Evolutionary conservation across 176 grass and related monocot genomes (phyloP).

Genomic region (Dactylis glomerata): DNA sequence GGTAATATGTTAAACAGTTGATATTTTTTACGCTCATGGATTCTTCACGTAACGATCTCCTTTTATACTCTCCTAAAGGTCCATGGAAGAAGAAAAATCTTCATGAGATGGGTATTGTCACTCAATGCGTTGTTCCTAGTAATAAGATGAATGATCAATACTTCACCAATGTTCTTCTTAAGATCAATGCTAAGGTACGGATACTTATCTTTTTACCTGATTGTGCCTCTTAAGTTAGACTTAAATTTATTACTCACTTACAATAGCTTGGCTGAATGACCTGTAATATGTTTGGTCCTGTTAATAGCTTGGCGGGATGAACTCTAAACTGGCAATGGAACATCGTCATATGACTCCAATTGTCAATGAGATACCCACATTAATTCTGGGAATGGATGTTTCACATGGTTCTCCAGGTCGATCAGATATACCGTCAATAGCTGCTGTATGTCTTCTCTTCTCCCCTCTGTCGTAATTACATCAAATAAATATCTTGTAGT

Average conservation of each 20-base stretch:
- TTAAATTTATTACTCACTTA: constrained; percentile 17
- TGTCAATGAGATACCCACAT: constrained; percentile 53
- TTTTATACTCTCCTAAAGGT: constrained; percentile 50
- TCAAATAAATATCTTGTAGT: constrained; percentile 11
- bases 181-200: constrained; percentile 92
- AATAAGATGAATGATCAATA: constrained; percentile 91
- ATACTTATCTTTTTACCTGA: constrained; percentile 24
- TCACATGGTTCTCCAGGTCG: constrained; percentile 68
- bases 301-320: constrained; percentile 79
- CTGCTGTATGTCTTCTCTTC: constrained; percentile 53
- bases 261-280: constrained; percentile 72
- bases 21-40: not conserved
- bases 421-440: constrained; percentile 81
- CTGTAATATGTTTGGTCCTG: constrained; percentile 15
- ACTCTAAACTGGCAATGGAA: constrained; percentile 67
- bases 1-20: constrained; percentile 38
- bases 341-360: constrained; percentile 43
- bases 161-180: constrained; percentile 90
- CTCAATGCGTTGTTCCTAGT: constrained; percentile 81
- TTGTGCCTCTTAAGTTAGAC: constrained; percentile 5
- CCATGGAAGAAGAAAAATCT: constrained; percentile 99
- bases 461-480: constrained; percentile 10
- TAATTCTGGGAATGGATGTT: constrained; percentile 90
- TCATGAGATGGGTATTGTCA: constrained; percentile 78
- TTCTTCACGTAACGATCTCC: constrained; percentile 2